Conservation (phyloP, 2,329 filamentous ascomycete species). For the Fusarium palustre region DNA sequence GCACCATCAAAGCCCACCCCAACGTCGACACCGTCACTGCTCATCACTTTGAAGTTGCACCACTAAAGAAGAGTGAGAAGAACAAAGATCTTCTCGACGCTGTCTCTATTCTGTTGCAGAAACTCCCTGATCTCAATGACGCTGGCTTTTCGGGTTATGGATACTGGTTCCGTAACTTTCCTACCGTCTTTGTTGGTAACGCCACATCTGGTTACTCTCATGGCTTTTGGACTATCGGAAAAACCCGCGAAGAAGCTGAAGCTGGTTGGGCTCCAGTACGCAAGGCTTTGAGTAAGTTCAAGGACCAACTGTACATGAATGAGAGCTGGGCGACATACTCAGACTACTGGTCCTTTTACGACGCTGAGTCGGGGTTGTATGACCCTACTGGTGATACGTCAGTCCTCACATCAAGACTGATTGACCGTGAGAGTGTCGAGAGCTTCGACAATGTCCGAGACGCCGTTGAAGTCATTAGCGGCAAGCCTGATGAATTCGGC, state of each 20-base stretch:
- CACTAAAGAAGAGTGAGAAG: conserved; percentile 22
- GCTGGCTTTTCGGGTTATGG: conserved; percentile 34
- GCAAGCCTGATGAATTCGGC: conserved; percentile 17
- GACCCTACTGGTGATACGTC: conserved; percentile 19
- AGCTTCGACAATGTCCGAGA: neutral
- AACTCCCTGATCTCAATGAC: conserved; percentile 32
- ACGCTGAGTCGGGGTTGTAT: conserved; percentile 18
- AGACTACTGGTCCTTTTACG: conserved; percentile 33
- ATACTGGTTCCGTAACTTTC: conserved; percentile 34
- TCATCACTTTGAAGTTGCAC: conserved; percentile 16
- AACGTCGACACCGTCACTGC: conserved; percentile 23
- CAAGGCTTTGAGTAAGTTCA: conserved; percentile 5
- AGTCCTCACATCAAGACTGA: conserved; percentile 14
- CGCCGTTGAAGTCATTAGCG: conserved; percentile 28
- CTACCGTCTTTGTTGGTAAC: conserved; percentile 15
- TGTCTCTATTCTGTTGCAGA: conserved; percentile 2
- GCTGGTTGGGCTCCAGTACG: conserved; percentile 15
- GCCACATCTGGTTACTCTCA: conserved; percentile 30
- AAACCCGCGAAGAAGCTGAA: conserved; percentile 11
- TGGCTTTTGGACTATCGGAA: conserved; percentile 24
- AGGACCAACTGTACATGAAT: conserved; percentile 28
- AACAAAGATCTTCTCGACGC: conserved; percentile 22
- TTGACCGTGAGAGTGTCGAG: conserved; percentile 11
- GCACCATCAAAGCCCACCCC: conserved; percentile 29
- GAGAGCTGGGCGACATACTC: conserved; percentile 30